Evolutionary conservation across 805 yeast species (phyloP).

Genomic region (Candida verbasci): DNA sequence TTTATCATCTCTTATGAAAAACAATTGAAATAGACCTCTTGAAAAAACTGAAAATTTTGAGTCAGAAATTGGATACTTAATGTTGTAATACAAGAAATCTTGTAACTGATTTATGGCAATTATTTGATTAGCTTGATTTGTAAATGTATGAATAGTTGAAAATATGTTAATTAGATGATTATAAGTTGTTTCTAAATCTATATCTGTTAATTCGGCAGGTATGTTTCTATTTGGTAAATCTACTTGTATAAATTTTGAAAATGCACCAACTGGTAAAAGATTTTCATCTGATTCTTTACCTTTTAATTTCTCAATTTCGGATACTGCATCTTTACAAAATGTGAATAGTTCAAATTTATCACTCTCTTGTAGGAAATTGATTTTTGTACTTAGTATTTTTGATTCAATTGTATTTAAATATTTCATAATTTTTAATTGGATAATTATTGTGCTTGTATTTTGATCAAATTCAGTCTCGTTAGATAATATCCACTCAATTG

Average conservation of each 20-base stretch:
- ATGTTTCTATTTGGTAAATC: constrained; percentile 34
- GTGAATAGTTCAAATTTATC: constrained; percentile 3
- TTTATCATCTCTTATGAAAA: constrained; percentile 58
- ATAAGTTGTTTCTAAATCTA: constrained; percentile 19
- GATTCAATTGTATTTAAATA: constrained; percentile 25
- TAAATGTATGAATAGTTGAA: constrained; percentile 14
- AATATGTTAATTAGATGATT: constrained; percentile 17
- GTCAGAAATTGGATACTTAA: constrained; percentile 21
- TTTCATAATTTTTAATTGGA: constrained; percentile 24
- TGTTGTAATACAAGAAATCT: constrained; percentile 22
- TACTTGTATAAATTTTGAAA: constrained; percentile 34
- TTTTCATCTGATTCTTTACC: background rate
- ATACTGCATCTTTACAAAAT: constrained; percentile 16
- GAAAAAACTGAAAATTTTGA: constrained; percentile 42
- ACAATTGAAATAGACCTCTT: constrained; percentile 60
- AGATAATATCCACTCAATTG: constrained; percentile 28
- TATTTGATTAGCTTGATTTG: constrained; percentile 15
- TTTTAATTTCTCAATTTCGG: constrained; percentile 7
- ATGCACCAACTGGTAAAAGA: constrained; percentile 18
- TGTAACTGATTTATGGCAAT: constrained; percentile 20
- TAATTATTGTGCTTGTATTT: background rate
- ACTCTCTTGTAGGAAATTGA: constrained; percentile 1
- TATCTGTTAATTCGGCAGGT: constrained; percentile 27
- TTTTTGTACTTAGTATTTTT: constrained; percentile 4
- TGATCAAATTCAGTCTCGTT: background rate